Evolutionary conservation across 2,329 filamentous ascomycete genomes (phyloP), one percentile per base, ranked within the genome.

Genomic region (Whalleya microplaca): DNA sequence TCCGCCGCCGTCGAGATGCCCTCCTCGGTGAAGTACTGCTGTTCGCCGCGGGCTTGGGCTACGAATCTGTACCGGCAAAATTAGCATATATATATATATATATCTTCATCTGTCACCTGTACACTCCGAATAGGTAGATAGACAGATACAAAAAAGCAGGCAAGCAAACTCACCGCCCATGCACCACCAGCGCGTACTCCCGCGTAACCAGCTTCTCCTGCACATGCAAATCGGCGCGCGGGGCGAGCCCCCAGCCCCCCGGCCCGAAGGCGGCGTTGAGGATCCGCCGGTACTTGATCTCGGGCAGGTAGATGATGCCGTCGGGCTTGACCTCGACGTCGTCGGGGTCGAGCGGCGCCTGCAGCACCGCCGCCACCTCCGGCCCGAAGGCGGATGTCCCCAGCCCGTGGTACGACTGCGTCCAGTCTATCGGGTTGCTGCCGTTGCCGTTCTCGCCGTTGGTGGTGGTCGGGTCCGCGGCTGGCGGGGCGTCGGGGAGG

Each of bases 301-400:
- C 95, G 12, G 95, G 95, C 56, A 99, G 80, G 73, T 98, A 99
- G 57, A 98, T 80, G 65, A 99, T 94, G 32, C 95, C 95, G 77
- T 99, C 95, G 29, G 95, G 94, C 79, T 99, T 99, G 71, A 99
- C 89, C 79, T 99, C 95, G 53, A 99, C 87, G 75, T 98, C 94
- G 46, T 87, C 82, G 0, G 83, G 76, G 51, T 85, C 77, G 12
- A 96, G 72, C 1, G 87, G 86, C 54, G 84, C 79, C 60, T 90
- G 83, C 45, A 97, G 81, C 19, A 91, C 81, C 16, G 85, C 81
- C 9, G 84, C 82, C 51, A 88, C 84, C 73, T 92, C 88, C 45
- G 85, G 77, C 2, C 86, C 79, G 73, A 96, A 96, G 0, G 91
- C 83, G 32, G 79, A 78, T 0, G 82, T 80, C 37, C 87, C 89